Evolutionary conservation across 192 early-diverging fungal genomes (phyloP).

Genomic region (Piromyces sp.): DNA sequence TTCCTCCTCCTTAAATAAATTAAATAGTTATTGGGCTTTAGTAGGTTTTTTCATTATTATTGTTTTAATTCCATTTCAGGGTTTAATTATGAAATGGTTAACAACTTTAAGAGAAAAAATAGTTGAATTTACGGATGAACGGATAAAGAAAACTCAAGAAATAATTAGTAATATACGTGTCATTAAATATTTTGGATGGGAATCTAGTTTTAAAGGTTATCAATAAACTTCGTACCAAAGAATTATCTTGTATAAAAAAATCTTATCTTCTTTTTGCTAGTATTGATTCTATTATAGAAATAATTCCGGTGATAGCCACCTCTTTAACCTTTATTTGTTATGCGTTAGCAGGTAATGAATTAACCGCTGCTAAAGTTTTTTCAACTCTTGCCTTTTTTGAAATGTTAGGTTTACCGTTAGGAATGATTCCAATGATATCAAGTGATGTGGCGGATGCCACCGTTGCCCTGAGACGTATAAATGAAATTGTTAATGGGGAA

Average conservation of each 20-base stretch:
- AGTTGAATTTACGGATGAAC: conserved; percentile 48
- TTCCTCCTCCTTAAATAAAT: no score
- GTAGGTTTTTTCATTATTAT: conserved; percentile 24
- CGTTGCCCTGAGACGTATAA: no score
- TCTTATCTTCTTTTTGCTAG: conserved; percentile 7
- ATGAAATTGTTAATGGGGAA: no score
- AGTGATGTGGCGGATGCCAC: no score
- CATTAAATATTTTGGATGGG: conserved; percentile 85
- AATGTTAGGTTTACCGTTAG: no score
- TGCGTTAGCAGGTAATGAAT: conserved; percentile 1
- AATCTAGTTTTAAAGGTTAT: conserved; percentile 56
- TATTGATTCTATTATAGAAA: no score
- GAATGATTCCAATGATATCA: no score
- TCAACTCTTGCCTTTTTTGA: conserved; percentile 14
- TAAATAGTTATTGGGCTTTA: conserved; percentile 11
- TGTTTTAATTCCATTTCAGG: conserved; percentile 17
- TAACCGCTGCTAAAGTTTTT: conserved; percentile 20
- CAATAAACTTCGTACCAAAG: no score
- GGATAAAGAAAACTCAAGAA: conserved; percentile 54
- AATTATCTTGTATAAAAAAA: conserved; percentile 42
- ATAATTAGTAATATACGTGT: conserved; percentile 60
- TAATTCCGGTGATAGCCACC: no score
- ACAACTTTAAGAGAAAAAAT: conserved; percentile 16
- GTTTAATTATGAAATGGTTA: conserved; percentile 14
- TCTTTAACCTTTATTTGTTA: background rate